phyloP scores from a whole-genome alignment of 306 rosid species.

The Quercus dentata region DNA sequence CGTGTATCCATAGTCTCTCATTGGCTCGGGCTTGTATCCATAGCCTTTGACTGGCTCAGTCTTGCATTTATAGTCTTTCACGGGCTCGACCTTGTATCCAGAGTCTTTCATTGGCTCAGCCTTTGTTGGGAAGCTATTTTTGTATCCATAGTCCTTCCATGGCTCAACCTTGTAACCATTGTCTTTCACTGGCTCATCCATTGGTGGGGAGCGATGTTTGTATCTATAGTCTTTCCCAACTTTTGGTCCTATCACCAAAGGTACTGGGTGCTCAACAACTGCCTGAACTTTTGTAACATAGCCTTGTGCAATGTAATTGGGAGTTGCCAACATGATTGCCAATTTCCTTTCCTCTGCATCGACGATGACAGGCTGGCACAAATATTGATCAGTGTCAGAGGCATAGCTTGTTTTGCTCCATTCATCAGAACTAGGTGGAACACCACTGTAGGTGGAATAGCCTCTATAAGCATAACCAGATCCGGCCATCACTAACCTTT shows the following conservation, averaged over 20 bases:
- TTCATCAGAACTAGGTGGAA: constrained; percentile 3
- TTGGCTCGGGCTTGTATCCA: background rate
- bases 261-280: constrained; percentile 3
- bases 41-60: background rate
- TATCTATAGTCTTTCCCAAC: no score
- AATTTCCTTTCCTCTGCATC: constrained; percentile 11
- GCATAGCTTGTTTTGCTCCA: constrained; percentile 18
- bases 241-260: background rate
- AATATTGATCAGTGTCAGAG: background rate
- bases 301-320: background rate
- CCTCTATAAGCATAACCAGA: constrained; percentile 20
- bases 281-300: constrained; percentile 21
- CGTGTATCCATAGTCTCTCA: constrained; percentile 4
- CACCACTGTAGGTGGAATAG: constrained; percentile 20
- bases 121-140: no score
- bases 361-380: constrained; percentile 14
- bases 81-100: background rate
- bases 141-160: no score
- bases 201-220: no score
- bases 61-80: background rate
- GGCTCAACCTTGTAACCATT: no score
- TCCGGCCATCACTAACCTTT: constrained; percentile 32
- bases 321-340: background rate
- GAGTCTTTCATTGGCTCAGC: no score
- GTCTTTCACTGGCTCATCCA: no score